These are phyloP conservation scores for Solanum hybrid DNA, from an alignment of 305 asterid genomes.

Conservation along the genomic window DNA sequence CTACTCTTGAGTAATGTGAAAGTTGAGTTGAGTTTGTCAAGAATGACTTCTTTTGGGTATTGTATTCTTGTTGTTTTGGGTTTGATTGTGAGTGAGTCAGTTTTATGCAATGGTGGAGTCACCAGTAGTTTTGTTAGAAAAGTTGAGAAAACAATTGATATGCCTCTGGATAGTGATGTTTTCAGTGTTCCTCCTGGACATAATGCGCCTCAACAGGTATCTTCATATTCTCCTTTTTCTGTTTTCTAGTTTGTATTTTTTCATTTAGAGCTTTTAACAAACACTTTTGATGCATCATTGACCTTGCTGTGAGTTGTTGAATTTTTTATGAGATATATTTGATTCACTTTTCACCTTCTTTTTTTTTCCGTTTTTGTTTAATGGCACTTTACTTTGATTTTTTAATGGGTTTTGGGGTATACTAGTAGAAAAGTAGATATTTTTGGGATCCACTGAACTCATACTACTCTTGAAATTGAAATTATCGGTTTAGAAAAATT, in stretches of 20 bases:
- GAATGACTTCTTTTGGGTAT: background rate
- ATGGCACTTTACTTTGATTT: background rate
- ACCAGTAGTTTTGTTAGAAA: conserved; percentile 13
- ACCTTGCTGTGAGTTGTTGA: background rate
- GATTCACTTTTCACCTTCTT: background rate
- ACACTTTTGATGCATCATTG: background rate
- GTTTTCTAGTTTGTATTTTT: background rate
- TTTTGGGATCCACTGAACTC: background rate
- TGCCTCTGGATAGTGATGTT: conserved; percentile 16
- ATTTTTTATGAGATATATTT: background rate
- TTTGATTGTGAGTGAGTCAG: background rate
- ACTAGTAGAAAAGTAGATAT: background rate
- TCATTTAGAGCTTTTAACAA: background rate
- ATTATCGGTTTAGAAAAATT: background rate
- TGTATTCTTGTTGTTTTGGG: background rate
- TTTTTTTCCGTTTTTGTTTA: background rate
- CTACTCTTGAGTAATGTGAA: background rate
- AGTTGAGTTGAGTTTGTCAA: background rate
- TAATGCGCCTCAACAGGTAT: conserved; percentile 18
- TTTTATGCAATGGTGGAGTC: conserved; percentile 7
- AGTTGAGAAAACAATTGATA: conserved; percentile 9
- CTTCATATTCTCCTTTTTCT: background rate
- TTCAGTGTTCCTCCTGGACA: conserved; percentile 11
- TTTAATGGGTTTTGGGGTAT: background rate
- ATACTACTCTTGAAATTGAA: background rate